Base-by-base conservation (phyloP, 2,329 filamentous ascomycete species). In the Tolypocladium guangdongense region DNA sequence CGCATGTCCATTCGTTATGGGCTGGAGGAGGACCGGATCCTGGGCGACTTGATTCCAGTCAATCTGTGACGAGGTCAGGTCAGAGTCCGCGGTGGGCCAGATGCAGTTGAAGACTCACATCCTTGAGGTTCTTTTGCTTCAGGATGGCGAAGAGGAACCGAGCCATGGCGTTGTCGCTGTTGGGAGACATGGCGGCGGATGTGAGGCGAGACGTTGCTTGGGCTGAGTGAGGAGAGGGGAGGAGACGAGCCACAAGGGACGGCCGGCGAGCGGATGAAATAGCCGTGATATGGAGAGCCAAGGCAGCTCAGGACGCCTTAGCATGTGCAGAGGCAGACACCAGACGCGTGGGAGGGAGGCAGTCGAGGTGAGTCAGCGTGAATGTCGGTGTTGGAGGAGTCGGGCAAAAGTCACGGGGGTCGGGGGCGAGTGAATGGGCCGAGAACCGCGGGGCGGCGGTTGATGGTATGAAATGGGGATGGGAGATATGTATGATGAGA, bases 61-160 rank as follows among this genome's bases (percentile, higher is more conserved):
- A 60, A 83, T 80, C 80, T 83, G 53, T 16, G 27, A 33, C 10
- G 14, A 7, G 47, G 50, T 56, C 49, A 57, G 52, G 35, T 37
- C 12, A 18, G 7, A 8, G 14, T 46, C n/a, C 16, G 16, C 8
- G 5, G 50, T 5, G 30, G n/a, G 24, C 24, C 20, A 7, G 4
- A 32, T 24, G 5, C 30, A 30, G 24, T 32, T 3, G 8, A 24
- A 56, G 39, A 72, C 80, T 73, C 66, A 83, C 80, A 68, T 82
- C 78, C 62, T 81, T 82, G 51, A 82, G 73, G 54, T 74, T 77
- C 67, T 81, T 82, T 67, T 83, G 80, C 64, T 75, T 74, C 55
- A 83, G 61, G 55, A 83, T 82, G 38, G 79, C 80, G 60, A 81
- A 80, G 55, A 83, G 74, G 54, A 83, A 80, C 52, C 78, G 72